Evolutionary conservation across 352 stramenopile species (phyloP), one percentile per base, ranked within the genome.

Genomic region (Bremia lactucae): DNA sequence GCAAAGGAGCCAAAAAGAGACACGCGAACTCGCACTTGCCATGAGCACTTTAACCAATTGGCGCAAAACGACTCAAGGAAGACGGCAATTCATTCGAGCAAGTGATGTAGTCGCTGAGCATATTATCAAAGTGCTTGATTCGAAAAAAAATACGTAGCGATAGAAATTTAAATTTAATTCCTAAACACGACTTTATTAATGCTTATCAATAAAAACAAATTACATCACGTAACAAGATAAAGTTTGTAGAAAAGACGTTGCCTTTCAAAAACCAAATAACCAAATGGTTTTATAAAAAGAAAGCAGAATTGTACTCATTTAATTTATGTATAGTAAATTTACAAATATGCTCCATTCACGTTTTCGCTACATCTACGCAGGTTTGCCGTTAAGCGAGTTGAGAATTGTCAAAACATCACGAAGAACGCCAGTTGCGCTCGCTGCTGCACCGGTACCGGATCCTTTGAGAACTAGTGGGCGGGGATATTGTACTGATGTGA

Each of bases 361-460:
- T 23, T 51, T 42, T 47, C 28, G n/a, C n/a, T n/a, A n/a, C n/a
- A n/a, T n/a, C n/a, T n/a, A n/a, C n/a, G n/a, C n/a, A n/a, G n/a
- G n/a, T 37, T 72, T 78, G 40, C 74, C 71, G 23, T 83, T 68
- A 6, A 90, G 56, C 31, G 62, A 72, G 52, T 75, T 72, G 36
- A 83, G 49, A 43, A 89, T 87, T 9, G 70, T 86, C 42, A 87
- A 59, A 13, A 87, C 62, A 31, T 90, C 77, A 24, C 77, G 70
- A 10, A 90, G 59, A 21, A 86, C 74, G 8, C 77, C 77, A 21
- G 72, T 87, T 31, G 74, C 77, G 25, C 68, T 82, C 36, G 72
- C 74, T 15, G 43, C 46, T 3, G 68, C 72, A 38, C 77, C 77
- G 2, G 74, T 73, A 26, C 77, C 77, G 4, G 68, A 70, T 16